These are phyloP conservation scores for Fusarium sp. DNA, from an alignment of 2,329 filamentous ascomycete genomes.

Conservation along the genomic window DNA sequence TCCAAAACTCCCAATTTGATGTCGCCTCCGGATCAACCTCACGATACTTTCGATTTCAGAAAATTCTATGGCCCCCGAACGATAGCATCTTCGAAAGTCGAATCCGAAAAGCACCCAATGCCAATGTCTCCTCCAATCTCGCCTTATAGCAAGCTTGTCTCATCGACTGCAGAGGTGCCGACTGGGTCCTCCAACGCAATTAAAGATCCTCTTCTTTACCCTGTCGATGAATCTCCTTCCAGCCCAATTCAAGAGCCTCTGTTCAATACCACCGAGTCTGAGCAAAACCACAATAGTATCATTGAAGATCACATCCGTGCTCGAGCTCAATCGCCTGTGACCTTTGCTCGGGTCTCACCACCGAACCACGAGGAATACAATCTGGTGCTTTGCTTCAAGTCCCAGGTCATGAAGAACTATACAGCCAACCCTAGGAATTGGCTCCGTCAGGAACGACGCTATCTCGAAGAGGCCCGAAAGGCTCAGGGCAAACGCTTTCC, in stretches of 20 bases:
- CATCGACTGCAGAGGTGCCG: constrained; percentile 46
- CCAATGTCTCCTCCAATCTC: constrained; percentile 70
- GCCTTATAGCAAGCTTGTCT: constrained; percentile 55
- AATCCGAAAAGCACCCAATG: constrained; percentile 50
- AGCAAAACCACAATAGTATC: constrained; percentile 56
- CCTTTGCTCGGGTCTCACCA: constrained; percentile 59
- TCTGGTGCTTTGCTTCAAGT: constrained; percentile 63
- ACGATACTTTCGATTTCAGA: constrained; percentile 62
- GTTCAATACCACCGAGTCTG: constrained; percentile 58
- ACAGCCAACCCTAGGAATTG: constrained; percentile 58
- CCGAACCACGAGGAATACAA: constrained; percentile 66
- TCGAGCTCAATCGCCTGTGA: constrained; percentile 49
- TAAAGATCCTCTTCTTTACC: constrained; percentile 70
- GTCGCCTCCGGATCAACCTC: constrained; percentile 69
- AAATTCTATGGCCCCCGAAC: constrained; percentile 32
- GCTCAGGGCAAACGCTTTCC: constrained; percentile 54
- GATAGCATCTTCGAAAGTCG: constrained; percentile 35
- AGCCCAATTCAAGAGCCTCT: constrained; percentile 61
- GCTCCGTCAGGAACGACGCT: constrained; percentile 62
- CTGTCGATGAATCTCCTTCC: constrained; percentile 53
- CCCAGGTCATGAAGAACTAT: constrained; percentile 62
- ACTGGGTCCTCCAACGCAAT: constrained; percentile 49
- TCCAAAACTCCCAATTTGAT: constrained; percentile 65
- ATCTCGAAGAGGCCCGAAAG: constrained; percentile 60
- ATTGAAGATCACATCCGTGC: constrained; percentile 63